These are phyloP conservation scores for Pythium graminicola DNA, from an alignment of 352 stramenopile genomes.

Conservation along the genomic window DNA sequence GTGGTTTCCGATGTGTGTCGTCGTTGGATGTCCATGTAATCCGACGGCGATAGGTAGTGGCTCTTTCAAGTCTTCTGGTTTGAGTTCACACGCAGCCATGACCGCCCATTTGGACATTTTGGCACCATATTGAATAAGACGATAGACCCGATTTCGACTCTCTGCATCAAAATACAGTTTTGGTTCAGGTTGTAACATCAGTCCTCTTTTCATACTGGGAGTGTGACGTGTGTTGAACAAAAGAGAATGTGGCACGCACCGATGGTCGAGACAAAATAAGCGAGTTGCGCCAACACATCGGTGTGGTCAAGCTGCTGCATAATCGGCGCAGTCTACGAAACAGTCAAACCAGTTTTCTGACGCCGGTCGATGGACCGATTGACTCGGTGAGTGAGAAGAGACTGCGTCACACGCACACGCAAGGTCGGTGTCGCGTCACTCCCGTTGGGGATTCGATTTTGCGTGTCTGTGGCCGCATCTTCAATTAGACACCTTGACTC, in stretches of 20 bases:
- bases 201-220: too few relatives aligned
- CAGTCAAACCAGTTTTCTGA: too few relatives aligned
- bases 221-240: neutral
- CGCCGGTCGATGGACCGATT: too few relatives aligned
- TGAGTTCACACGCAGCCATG: constrained; percentile 16
- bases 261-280: constrained; percentile 47
- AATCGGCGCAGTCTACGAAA: neutral
- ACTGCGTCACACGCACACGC: neutral
- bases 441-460: neutral
- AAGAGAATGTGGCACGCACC: constrained; percentile 20
- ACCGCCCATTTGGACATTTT: constrained; percentile 47
- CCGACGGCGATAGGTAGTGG: neutral
- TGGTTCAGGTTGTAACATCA: too few relatives aligned
- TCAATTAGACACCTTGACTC: neutral
- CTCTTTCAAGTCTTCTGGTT: constrained; percentile 9
- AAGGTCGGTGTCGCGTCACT: neutral
- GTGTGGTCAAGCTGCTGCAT: constrained; percentile 15
- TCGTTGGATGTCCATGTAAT: neutral
- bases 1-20: constrained; percentile 4
- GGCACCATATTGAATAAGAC: constrained; percentile 52
- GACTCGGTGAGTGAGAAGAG: neutral
- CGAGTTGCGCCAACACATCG: constrained; percentile 33
- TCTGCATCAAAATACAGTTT: constrained; percentile 26
- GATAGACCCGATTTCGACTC: constrained; percentile 54
- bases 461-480: constrained; percentile 10